Percentiles rank a stretch among this genome's conserved stretches.
Conservation (phyloP, 2,329 filamentous ascomycete genomes). For the Alternaria arbusti region DNA sequence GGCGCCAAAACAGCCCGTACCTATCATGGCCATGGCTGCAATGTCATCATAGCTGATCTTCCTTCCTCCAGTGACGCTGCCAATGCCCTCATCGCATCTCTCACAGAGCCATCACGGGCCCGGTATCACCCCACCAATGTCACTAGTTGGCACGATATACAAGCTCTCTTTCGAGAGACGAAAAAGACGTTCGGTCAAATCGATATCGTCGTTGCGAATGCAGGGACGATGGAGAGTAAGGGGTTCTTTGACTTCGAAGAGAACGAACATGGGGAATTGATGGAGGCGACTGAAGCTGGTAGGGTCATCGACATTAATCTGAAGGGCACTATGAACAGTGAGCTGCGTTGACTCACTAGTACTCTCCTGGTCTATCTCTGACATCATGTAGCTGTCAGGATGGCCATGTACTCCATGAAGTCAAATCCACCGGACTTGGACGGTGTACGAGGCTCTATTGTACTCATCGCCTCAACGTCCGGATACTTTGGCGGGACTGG, state of each 20-base stretch:
- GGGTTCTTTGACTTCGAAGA: slow-evolving; percentile 42
- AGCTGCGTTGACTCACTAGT: neutral
- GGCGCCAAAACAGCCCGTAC: slow-evolving; percentile 49
- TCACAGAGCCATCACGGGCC: slow-evolving; percentile 37
- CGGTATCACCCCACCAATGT: slow-evolving; percentile 49
- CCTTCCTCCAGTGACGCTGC: slow-evolving; percentile 30
- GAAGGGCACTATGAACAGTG: slow-evolving; percentile 56
- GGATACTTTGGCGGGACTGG: slow-evolving; percentile 55
- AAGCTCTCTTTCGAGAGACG: slow-evolving; percentile 40
- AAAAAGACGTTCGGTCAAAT: slow-evolving; percentile 44
- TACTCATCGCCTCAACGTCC: slow-evolving; percentile 52
- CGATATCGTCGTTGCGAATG: slow-evolving; percentile 53
- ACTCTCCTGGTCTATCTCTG: neutral
- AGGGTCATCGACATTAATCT: slow-evolving; percentile 51
- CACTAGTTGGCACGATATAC: slow-evolving; percentile 47
- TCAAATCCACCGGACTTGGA: slow-evolving; percentile 38
- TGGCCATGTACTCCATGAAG: slow-evolving; percentile 42
- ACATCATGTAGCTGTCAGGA: slow-evolving; percentile 26
- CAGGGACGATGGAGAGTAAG: slow-evolving; percentile 50
- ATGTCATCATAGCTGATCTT: slow-evolving; percentile 50
- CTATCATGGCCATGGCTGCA: slow-evolving; percentile 48
- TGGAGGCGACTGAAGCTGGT: slow-evolving; percentile 32
- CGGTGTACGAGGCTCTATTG: slow-evolving; percentile 43
- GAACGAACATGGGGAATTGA: slow-evolving; percentile 37
- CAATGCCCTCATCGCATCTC: slow-evolving; percentile 34